A percentile compares a stretch with the other conserved stretches of the same genome.
Conservation (phyloP, 169 alveolate genomes). For the Plasmodium chabaudi region DNA sequence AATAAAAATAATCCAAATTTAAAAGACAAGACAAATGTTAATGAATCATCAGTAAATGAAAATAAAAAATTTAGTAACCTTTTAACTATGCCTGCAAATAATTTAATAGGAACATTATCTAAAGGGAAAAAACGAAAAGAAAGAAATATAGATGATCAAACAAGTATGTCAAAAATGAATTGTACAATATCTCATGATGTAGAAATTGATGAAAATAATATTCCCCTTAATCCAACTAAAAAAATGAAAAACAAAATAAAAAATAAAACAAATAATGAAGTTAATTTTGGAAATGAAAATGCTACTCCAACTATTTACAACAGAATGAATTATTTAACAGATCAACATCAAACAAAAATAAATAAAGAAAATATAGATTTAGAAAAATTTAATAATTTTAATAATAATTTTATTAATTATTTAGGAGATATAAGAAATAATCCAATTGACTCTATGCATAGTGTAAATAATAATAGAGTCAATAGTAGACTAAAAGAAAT, state of each 20-base stretch:
- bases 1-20: not conserved
- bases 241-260: constrained; percentile 63
- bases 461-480: constrained; percentile 69
- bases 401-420: constrained; percentile 57
- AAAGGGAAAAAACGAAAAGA: constrained; percentile 53
- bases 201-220: constrained; percentile 59
- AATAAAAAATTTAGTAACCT: not conserved
- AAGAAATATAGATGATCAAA: constrained; percentile 6
- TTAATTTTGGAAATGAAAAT: not conserved
- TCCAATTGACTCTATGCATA: constrained; percentile 14
- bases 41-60: not conserved
- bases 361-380: constrained; percentile 39
- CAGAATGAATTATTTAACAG: not conserved
- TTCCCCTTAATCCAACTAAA: constrained; percentile 83
- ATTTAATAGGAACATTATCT: not conserved
- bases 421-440: constrained; percentile 74
- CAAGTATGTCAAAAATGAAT: constrained; percentile 28
- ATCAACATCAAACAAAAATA: not conserved
- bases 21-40: not conserved
- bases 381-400: constrained; percentile 78
- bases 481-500: constrained; percentile 84
- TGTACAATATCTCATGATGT: constrained; percentile 46
- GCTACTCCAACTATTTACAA: not conserved
- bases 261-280: not conserved
- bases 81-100: not conserved